Evolutionary conservation across 2,329 filamentous ascomycete species (phyloP), one percentile per base, ranked within the genome.

Genomic region (Neonectria sp.): DNA sequence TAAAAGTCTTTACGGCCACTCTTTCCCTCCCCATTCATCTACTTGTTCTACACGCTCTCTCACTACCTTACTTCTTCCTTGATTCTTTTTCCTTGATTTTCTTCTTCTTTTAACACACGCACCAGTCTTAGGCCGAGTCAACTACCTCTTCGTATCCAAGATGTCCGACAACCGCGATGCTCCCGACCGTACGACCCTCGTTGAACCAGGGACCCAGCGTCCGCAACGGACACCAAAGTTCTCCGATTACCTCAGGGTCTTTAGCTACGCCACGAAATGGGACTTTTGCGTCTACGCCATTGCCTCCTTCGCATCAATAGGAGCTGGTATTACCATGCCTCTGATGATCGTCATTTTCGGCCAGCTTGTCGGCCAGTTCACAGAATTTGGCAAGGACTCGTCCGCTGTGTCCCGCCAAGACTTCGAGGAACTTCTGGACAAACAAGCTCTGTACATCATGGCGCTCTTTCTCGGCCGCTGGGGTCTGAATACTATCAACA

Each of bases 341-440:
- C 55, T 83, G 37, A 81, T 83, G 74, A 81, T 79, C 55, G 68
- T 83, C 29, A 75, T 83, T 13, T 79, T 83, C 52, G 75, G 76
- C 1, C 71, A 77, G 45, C 76, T 78, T 15, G 76, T 77, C 24
- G 67, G 71, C 12, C 68, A 78, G 27, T 78, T 78, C 60, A 75
- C 76, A 4, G 68, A 75, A 3, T 78, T 71, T 61, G 75, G 75
- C 37, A 67, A 55, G 8, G 65, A 55, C 73, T 74, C 53, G 61
- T 75, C 67, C 53, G 72, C 65, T 0, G 64, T 67, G 1, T 60
- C 70, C 3, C 40, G 24, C 1, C 43, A 63, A 9, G 55, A 55
- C 11, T 75, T 75, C 6, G 51, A 67, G 13, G 13, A 33, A 0
- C 65, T 71, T 21, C 24, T 75, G 24, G 51, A 73, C 6, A 57